Percentiles rank a stretch among this genome's conserved stretches.
phyloP scores from a whole-genome alignment of 2,329 filamentous ascomycete species.

The Ceratocystis colombiana region DNA sequence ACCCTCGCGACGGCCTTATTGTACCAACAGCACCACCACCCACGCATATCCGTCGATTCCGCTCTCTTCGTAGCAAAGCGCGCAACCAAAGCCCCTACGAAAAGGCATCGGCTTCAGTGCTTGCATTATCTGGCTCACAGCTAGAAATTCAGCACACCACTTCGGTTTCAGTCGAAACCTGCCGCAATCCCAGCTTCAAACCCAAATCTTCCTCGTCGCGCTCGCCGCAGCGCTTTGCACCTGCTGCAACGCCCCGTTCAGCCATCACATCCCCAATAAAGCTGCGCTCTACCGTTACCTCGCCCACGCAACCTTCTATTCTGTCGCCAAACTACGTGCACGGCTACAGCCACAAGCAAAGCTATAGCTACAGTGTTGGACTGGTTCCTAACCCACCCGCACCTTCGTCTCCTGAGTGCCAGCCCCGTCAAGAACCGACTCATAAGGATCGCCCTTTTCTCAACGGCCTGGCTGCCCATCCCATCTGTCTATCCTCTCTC shows the following conservation, averaged over 20 bases:
- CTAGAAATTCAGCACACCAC: constrained; percentile 24
- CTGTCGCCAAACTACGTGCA: constrained; percentile 9
- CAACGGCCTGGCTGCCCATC: constrained; percentile 23
- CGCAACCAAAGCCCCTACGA: constrained; percentile 14
- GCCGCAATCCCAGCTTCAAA: neutral
- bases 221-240: neutral
- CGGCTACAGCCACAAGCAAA: neutral
- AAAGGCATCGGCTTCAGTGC: constrained; percentile 9
- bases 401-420: neutral
- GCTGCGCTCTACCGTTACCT: neutral
- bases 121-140: constrained; percentile 1
- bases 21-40: constrained; percentile 11
- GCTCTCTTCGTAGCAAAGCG: constrained; percentile 16
- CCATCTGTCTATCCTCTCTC: constrained; percentile 1
- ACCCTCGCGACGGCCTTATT: neutral
- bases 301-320: neutral
- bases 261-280: constrained; percentile 1
- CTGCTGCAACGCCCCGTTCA: neutral
- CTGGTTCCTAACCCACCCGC: neutral
- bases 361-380: constrained; percentile 8
- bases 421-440: neutral
- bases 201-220: neutral
- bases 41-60: constrained; percentile 16
- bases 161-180: constrained; percentile 15
- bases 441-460: constrained; percentile 17